These are phyloP conservation scores for Fraxinus paxiana DNA, from an alignment of 305 asterid genomes.

Conservation along the genomic window DNA sequence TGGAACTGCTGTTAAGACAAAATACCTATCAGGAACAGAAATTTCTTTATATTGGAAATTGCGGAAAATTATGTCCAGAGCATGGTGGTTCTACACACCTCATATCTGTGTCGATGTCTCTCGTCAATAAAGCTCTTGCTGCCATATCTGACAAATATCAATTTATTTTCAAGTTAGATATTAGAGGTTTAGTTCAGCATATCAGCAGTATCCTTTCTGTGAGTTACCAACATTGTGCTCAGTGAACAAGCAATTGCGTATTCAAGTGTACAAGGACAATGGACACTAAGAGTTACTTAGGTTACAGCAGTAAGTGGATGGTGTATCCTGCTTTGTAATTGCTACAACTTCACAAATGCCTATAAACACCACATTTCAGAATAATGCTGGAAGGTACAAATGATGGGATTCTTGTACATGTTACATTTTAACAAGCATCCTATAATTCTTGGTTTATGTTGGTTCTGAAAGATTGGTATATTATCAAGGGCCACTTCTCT, in stretches of 20 bases:
- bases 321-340: background rate
- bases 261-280: background rate
- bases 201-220: background rate
- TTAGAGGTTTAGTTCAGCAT: background rate
- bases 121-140: constrained; percentile 59
- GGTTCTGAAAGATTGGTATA: background rate
- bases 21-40: background rate
- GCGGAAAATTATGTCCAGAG: constrained; percentile 6
- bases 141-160: constrained; percentile 51
- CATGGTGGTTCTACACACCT: constrained; percentile 44
- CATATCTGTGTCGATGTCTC: constrained; percentile 97
- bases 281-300: background rate
- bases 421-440: background rate
- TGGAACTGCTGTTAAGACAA: background rate
- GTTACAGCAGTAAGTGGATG: background rate
- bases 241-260: background rate
- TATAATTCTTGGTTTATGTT: background rate
- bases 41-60: constrained; percentile 9
- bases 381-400: background rate
- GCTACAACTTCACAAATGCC: background rate
- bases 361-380: background rate
- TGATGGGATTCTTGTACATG: background rate
- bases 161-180: constrained; percentile 12
- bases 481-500: background rate
- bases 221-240: background rate